Conservation (phyloP, 1,284 basidiomycete genomes). For the Phaffia rhodozyma region DNA sequence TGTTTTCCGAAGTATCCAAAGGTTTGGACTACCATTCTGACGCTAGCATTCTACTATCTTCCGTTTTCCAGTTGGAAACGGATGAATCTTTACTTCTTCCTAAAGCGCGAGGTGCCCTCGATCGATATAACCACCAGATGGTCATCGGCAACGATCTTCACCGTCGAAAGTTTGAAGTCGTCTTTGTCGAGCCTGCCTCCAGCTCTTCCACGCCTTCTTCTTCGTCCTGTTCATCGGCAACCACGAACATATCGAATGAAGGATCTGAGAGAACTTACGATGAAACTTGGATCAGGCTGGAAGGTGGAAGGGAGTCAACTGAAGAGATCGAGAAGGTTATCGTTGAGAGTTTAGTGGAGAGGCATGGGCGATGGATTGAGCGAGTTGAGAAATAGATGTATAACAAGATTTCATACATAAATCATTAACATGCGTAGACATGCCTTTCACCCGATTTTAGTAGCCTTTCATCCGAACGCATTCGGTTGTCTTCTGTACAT, state of each 20-base stretch:
- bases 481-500: too few species aligned
- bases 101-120: slow-evolving; percentile 75
- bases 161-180: slow-evolving; percentile 77
- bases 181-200: slow-evolving; percentile 51
- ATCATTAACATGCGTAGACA: too few species aligned
- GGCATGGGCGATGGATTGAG: slow-evolving; percentile 59
- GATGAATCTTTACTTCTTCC: slow-evolving; percentile 72
- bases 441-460: too few species aligned
- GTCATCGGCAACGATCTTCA: slow-evolving; percentile 93
- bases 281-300: slow-evolving; percentile 65
- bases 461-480: too few species aligned
- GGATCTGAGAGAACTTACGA: slow-evolving; percentile 34
- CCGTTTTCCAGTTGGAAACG: slow-evolving; percentile 69
- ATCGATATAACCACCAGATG: slow-evolving; percentile 91
- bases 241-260: not conserved
- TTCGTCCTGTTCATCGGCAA: not conserved
- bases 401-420: too few species aligned
- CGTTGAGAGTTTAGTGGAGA: slow-evolving; percentile 54
- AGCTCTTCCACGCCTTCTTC: not conserved
- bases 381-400: not conserved
- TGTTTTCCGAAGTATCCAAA: not conserved
- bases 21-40: slow-evolving; percentile 4
- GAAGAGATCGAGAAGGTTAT: slow-evolving; percentile 85
- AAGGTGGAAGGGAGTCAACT: slow-evolving; percentile 34
- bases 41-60: not conserved